Conservation (phyloP, 2,329 filamentous ascomycete genomes). For the Coccinonectria pachysandricola region DNA sequence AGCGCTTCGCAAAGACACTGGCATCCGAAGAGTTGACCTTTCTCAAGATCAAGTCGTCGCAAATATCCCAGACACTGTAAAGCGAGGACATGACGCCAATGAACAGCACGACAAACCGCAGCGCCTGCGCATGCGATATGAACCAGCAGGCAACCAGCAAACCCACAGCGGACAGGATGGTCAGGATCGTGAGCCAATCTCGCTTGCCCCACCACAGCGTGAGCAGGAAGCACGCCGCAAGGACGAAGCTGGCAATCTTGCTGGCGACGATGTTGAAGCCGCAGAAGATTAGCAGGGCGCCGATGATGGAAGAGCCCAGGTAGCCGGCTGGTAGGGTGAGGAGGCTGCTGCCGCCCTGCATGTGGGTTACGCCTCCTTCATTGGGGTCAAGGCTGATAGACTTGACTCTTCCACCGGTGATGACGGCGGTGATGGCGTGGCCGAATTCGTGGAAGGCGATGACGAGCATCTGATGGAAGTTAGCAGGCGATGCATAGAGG, state of each 20-base stretch:
- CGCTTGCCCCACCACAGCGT: conserved; percentile 73
- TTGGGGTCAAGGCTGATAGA: conserved; percentile 67
- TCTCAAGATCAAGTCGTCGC: conserved; percentile 68
- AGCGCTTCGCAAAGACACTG: conserved; percentile 66
- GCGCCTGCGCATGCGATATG: conserved; percentile 62
- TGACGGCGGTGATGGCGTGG: conserved; percentile 61
- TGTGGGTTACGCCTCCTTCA: conserved; percentile 70
- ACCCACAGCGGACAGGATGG: conserved; percentile 59
- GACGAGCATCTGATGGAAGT: conserved; percentile 56
- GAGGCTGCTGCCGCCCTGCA: conserved; percentile 60
- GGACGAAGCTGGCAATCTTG: conserved; percentile 65
- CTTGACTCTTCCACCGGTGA: conserved; percentile 64
- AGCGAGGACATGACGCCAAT: conserved; percentile 75
- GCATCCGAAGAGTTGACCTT: conserved; percentile 75
- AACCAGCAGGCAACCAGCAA: conserved; percentile 70
- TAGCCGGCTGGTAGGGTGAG: conserved; percentile 71
- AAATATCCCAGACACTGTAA: conserved; percentile 79
- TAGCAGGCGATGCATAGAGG: conserved; percentile 2
- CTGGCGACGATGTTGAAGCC: conserved; percentile 74
- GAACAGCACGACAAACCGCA: conserved; percentile 67
- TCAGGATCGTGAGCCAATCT: conserved; percentile 68
- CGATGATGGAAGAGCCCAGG: conserved; percentile 66
- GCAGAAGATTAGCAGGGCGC: conserved; percentile 66
- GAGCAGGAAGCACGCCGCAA: conserved; percentile 66
- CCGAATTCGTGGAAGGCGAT: conserved; percentile 77